Evolutionary conservation across 1,139 yeast genomes (phyloP), one percentile per base, ranked within the genome.

Genomic region (Yamadazyma oceani): DNA sequence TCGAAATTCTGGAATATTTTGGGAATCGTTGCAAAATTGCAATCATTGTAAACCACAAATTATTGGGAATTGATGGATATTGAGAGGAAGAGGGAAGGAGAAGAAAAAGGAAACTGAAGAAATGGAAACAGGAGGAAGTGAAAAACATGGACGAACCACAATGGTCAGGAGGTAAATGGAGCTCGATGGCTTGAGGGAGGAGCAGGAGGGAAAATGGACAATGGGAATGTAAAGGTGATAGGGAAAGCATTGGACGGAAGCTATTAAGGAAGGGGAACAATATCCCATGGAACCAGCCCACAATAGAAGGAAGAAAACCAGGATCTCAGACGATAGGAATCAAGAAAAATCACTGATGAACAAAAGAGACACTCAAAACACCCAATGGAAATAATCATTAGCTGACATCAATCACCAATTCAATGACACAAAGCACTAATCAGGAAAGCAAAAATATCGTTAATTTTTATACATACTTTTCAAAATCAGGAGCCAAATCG

Each of bases 401-500:
- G 12, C 16, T 16, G 22, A 29, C 16, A 37, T n/a, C 19, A 31
- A 22, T 25, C 27, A 19, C 21, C 8, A 19, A 6, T 8, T 6
- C 21, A 19, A 19, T 19, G 21, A 19, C 21, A 19, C 21, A 19
- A n/a, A 19, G 21, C 21, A 19, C 8, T 8, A 19, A 19, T 19
- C 21, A 19, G 21, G 26, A 21, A 17, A 26, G 35, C 31, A 24
- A 25, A 15, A 30, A 19, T 5, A 26, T 13, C 15, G 34, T 14
- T 25, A 22, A 17, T 12, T 17, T 24, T 29, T 22, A 55, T 58
- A 74, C 82, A 58, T 73, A 81, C 85, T 73, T 70, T 62, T 82
- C 88, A 54, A 83, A 82, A 37, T 78, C 81, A 25, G 80, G 78
- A 9, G 87, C 88, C 48, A 83, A 68, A 44, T 78, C 84, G 35